Evolutionary conservation across 2,329 filamentous ascomycete species (phyloP).

Genomic region (Capronia epimyces): DNA sequence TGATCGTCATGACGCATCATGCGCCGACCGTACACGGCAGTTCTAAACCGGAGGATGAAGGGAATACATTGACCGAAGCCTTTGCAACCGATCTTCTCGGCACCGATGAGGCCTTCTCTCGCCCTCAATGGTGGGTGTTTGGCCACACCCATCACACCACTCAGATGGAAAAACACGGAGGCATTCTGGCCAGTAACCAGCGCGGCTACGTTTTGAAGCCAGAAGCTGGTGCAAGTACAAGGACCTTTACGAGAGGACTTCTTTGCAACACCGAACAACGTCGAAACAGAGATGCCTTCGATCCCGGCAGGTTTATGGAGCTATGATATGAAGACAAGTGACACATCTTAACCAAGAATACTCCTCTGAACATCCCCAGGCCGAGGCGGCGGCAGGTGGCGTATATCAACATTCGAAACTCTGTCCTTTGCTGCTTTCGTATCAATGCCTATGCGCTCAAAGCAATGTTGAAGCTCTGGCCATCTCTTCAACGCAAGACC

Average conservation of each 20-base stretch:
- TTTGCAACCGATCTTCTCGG: slow-evolving; percentile 51
- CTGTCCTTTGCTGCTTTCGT: not conserved
- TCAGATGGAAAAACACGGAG: slow-evolving; percentile 35
- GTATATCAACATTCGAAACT: not conserved
- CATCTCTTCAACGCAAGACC: slow-evolving; percentile 1
- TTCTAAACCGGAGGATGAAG: slow-evolving; percentile 46
- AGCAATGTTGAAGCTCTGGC: not conserved
- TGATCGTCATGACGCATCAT: slow-evolving; percentile 55
- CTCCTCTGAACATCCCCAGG: not conserved
- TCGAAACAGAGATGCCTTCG: too few species aligned
- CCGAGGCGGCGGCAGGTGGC: not conserved
- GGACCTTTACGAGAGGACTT: too few species aligned
- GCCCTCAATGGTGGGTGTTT: slow-evolving; percentile 42
- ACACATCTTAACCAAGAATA: not conserved
- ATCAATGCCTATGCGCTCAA: not conserved
- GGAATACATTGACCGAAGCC: slow-evolving; percentile 45
- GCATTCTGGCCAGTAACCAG: slow-evolving; percentile 43
- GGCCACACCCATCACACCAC: slow-evolving; percentile 44
- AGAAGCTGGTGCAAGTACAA: too few species aligned
- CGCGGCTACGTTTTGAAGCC: slow-evolving; percentile 40
- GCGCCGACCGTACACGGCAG: slow-evolving; percentile 49
- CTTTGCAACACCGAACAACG: too few species aligned
- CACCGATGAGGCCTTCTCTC: slow-evolving; percentile 12
- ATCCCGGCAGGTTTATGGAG: too few species aligned
- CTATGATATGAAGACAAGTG: not conserved